Evolutionary conservation across 75 land plant genomes (phyloP).

Genomic region (Picea sitchensis): DNA sequence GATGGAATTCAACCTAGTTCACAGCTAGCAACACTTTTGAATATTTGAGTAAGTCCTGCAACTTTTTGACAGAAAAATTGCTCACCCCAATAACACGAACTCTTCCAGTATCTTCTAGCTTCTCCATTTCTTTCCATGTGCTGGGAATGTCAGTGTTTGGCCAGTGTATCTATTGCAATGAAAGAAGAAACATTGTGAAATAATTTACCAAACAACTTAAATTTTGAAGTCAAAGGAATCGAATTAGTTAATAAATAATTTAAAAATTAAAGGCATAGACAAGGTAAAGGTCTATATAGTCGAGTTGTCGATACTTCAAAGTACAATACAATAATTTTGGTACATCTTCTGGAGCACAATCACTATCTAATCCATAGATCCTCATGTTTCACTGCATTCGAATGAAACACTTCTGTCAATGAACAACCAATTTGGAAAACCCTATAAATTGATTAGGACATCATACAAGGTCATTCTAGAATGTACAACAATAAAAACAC

Average conservation of each 20-base stretch:
- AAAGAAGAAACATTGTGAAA: neutral
- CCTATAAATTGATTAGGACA: too few species aligned
- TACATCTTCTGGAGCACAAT: constrained; percentile 12
- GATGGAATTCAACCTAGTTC: constrained; percentile 51
- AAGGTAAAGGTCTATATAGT: constrained; percentile 43
- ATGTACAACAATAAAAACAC: neutral
- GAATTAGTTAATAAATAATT: neutral
- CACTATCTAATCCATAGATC: constrained; percentile 24
- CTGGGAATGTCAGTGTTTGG: constrained; percentile 15
- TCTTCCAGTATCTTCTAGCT: constrained; percentile 16
- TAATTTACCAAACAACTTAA: neutral
- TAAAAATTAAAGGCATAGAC: constrained; percentile 10
- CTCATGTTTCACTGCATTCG: constrained; percentile 20
- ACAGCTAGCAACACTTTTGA: constrained; percentile 43
- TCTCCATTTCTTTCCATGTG: constrained; percentile 49
- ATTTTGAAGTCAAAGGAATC: neutral
- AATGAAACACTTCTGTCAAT: constrained; percentile 13
- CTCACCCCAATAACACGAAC: constrained; percentile 38
- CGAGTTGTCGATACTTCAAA: constrained; percentile 27
- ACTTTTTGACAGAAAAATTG: constrained; percentile 35
- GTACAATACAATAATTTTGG: constrained; percentile 24
- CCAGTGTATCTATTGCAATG: constrained; percentile 3
- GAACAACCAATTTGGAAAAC: constrained; percentile 20
- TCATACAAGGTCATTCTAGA: neutral
- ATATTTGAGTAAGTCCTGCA: constrained; percentile 18